phyloP scores from a whole-genome alignment of 2,329 filamentous ascomycete genomes.

The Didymella segeticola region DNA sequence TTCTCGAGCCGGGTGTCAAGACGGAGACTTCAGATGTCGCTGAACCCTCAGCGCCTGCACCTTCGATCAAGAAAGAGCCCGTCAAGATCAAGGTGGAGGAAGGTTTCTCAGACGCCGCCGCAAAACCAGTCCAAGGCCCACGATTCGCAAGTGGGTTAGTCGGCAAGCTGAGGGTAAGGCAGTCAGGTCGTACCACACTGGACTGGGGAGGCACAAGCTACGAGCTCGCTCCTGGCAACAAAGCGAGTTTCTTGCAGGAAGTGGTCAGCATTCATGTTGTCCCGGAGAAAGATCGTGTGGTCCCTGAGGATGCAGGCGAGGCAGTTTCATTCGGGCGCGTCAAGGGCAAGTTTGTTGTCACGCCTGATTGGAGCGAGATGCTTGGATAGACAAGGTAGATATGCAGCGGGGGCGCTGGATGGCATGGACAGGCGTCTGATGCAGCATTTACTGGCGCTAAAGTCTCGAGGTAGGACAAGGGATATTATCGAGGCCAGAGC shows the following conservation, averaged over 20 bases:
- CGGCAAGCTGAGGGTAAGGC: constrained; percentile 67
- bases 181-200: constrained; percentile 66
- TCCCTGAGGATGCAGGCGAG: constrained; percentile 48
- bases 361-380: constrained; percentile 65
- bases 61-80: constrained; percentile 24
- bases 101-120: constrained; percentile 27
- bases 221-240: constrained; percentile 63
- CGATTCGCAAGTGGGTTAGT: constrained; percentile 61
- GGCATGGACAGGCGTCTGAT: constrained; percentile 3
- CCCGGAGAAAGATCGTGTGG: constrained; percentile 45
- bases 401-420: not conserved
- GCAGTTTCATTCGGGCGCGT: constrained; percentile 66
- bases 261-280: constrained; percentile 52
- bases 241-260: constrained; percentile 67
- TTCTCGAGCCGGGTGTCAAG: constrained; percentile 52
- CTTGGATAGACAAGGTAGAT: constrained; percentile 43
- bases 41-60: constrained; percentile 15
- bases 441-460: constrained; percentile 5
- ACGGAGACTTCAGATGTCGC: constrained; percentile 34
- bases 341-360: constrained; percentile 69
- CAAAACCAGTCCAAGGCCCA: constrained; percentile 29
- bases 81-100: constrained; percentile 44
- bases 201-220: constrained; percentile 69
- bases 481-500: not conserved
- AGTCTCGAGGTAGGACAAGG: not conserved